Evolutionary conservation across 208 protist genomes (phyloP).

Genomic region (Herpetomonas samuelpessoai): DNA sequence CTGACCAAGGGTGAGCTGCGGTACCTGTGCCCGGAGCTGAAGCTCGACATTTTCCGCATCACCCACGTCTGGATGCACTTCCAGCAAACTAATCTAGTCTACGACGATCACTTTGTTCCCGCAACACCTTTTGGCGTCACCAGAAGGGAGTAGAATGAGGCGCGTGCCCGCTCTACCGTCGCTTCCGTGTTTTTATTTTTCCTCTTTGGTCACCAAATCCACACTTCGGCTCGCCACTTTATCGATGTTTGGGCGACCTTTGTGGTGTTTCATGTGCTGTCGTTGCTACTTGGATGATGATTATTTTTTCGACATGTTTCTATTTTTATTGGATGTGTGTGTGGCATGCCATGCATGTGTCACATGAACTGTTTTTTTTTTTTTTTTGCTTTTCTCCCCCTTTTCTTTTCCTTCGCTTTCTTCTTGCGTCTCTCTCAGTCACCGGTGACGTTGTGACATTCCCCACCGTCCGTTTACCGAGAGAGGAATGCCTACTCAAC

Average conservation of each 20-base stretch:
- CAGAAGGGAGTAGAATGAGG: constrained; percentile 23
- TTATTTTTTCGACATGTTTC: background rate
- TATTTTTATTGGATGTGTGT: background rate
- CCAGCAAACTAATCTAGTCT: constrained; percentile 85
- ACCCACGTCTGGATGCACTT: constrained; percentile 89
- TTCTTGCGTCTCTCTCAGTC: constrained; percentile 5
- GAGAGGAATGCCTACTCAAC: too few relatives aligned
- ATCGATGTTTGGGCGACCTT: background rate
- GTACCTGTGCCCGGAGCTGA: constrained; percentile 53
- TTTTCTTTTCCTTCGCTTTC: constrained; percentile 6
- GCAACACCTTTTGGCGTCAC: constrained; percentile 86
- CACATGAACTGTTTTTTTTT: background rate
- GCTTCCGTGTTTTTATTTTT: constrained; percentile 3
- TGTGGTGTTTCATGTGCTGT: background rate
- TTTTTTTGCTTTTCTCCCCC: constrained; percentile 12
- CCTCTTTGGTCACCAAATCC: background rate
- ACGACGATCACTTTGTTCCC: constrained; percentile 76
- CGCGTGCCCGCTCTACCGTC: background rate
- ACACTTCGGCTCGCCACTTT: background rate
- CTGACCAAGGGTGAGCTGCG: constrained; percentile 92
- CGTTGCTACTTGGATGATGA: background rate
- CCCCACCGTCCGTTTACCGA: background rate
- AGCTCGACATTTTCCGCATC: constrained; percentile 86
- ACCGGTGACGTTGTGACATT: background rate
- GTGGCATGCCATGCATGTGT: background rate